Conservation (phyloP, 768 basidiomycete species). For the Kwoniella europaea region DNA sequence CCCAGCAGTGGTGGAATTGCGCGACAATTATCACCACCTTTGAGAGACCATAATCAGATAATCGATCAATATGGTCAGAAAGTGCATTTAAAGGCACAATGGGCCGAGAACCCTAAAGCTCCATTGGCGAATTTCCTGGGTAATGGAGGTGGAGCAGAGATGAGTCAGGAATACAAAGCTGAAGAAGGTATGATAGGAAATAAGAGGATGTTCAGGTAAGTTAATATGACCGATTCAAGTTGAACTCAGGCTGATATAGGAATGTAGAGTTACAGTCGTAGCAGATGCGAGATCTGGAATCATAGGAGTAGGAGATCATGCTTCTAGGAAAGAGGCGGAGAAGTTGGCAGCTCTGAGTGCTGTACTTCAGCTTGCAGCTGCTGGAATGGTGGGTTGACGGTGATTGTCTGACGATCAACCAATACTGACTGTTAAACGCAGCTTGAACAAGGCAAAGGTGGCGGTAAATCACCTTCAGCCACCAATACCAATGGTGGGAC, state of each 20-base stretch:
- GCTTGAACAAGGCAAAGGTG: slow-evolving; percentile 33
- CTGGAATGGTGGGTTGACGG: slow-evolving; percentile 64
- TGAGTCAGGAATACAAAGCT: slow-evolving; percentile 41
- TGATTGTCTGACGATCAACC: too few relatives aligned
- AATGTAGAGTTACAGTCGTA: slow-evolving; percentile 52
- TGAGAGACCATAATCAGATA: slow-evolving; percentile 37
- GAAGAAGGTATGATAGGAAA: slow-evolving; percentile 54
- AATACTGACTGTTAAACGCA: neutral
- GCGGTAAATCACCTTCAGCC: slow-evolving; percentile 12
- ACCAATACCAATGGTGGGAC: slow-evolving; percentile 3
- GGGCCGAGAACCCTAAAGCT: slow-evolving; percentile 64
- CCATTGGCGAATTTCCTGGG: slow-evolving; percentile 62
- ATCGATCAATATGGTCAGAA: slow-evolving; percentile 29
- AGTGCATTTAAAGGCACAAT: slow-evolving; percentile 47
- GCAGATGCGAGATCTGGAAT: slow-evolving; percentile 56
- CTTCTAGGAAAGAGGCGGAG: slow-evolving; percentile 69
- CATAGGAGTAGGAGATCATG: slow-evolving; percentile 69
- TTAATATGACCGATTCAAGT: neutral
- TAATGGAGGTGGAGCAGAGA: slow-evolving; percentile 38
- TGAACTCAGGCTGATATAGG: too few relatives aligned
- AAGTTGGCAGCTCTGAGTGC: slow-evolving; percentile 77
- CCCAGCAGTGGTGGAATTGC: neutral
- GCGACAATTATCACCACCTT: slow-evolving; percentile 23
- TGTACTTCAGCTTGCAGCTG: slow-evolving; percentile 69
- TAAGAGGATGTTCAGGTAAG: slow-evolving; percentile 63